Conservation (phyloP, 2,329 filamentous ascomycete genomes). For the Fusarium brachygibbosum region DNA sequence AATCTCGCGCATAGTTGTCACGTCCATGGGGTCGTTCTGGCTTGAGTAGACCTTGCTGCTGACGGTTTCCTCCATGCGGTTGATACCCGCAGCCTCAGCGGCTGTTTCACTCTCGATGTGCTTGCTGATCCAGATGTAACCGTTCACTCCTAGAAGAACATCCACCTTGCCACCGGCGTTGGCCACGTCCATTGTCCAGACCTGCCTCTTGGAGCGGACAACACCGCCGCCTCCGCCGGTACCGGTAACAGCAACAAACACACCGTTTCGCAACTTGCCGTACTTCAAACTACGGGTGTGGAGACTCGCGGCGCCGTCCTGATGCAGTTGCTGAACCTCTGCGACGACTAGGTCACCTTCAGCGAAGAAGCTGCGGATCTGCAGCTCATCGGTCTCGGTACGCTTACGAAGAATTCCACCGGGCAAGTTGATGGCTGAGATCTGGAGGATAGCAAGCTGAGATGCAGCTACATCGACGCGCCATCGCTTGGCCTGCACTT, state of each 20-base stretch:
- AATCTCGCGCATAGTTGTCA: slow-evolving; percentile 88
- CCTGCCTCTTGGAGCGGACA: slow-evolving; percentile 84
- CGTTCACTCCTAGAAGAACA: slow-evolving; percentile 92
- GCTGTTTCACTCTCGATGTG: slow-evolving; percentile 75
- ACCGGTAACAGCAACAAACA: slow-evolving; percentile 86
- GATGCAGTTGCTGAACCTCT: slow-evolving; percentile 90
- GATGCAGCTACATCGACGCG: slow-evolving; percentile 93
- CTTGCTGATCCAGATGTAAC: slow-evolving; percentile 95
- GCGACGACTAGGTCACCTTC: slow-evolving; percentile 95
- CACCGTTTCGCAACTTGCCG: slow-evolving; percentile 93
- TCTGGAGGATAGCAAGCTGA: slow-evolving; percentile 85
- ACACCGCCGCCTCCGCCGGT: slow-evolving; percentile 90
- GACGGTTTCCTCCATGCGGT: slow-evolving; percentile 87
- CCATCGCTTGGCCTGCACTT: slow-evolving; percentile 95
- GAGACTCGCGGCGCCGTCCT: slow-evolving; percentile 86
- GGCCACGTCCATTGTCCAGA: slow-evolving; percentile 80
- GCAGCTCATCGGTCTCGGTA: slow-evolving; percentile 95
- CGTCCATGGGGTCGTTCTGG: slow-evolving; percentile 88
- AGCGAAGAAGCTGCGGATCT: slow-evolving; percentile 96
- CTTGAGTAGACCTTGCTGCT: slow-evolving; percentile 91
- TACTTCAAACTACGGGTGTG: slow-evolving; percentile 94
- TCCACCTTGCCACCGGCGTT: slow-evolving; percentile 77
- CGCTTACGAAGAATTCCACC: slow-evolving; percentile 91
- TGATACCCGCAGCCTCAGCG: slow-evolving; percentile 72
- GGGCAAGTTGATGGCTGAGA: slow-evolving; percentile 93